Evolutionary conservation across 345 rosid genomes (phyloP), one percentile per base, ranked within the genome.

Genomic region (Trapa bicornis): DNA sequence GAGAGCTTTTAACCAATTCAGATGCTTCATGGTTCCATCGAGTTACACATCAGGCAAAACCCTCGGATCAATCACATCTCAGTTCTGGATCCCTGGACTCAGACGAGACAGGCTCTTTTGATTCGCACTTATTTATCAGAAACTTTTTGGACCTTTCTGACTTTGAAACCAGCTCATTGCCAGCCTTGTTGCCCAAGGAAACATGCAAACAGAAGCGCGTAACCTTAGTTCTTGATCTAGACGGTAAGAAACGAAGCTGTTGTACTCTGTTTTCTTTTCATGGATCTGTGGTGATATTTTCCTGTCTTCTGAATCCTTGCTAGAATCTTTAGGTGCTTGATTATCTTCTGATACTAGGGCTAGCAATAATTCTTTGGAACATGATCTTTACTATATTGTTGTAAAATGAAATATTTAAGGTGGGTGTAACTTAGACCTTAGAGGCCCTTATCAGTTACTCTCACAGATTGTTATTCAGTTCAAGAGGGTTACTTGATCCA

Each of bases 201-300:
- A 65, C 66, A 35, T 50, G 57, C 36, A 62, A 69, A 47, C 53
- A 64, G 60, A 73, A 69, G 57, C 66, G 67, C 29, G 65, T 73
- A 3, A 73, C 76, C 66, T 52, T 73, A 39, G 76, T 68, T 68
- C 76, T 73, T 48, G 76, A 73, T 69, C 68, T 73, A 37, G 76
- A 73, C n/a, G 76, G 76, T 73, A 68, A 15, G 72, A n/a, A 37
- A 42, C 7, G 17, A 65, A 7, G 67, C 29, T 42, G 43, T 5
- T 13, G 37, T 29, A 33, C 37, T 15, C 33, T 64, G 47, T 12
- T 65, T 64, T 48, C 45, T 8, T 39, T 32, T 65, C 10, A 7
- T 43, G 16, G 11, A 45, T 4, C 48, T 45, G 48, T 45, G 2
- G 48, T 45, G 48, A 45, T 45, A 2, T 45, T 5, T 45, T 4